Conservation (phyloP, 768 basidiomycete genomes). For the Sarcodon sp. region DNA sequence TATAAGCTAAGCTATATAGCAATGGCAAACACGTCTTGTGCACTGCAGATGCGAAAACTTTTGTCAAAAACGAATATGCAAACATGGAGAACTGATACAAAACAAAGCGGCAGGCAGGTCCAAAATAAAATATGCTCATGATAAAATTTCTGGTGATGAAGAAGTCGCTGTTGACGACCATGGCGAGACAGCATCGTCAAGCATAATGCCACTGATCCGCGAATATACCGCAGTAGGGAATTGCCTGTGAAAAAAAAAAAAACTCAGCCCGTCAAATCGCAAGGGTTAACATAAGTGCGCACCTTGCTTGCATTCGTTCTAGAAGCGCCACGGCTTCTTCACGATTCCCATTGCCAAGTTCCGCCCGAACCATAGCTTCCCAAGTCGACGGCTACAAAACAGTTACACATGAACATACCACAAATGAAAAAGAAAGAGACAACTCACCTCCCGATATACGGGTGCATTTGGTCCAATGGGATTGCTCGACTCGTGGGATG, state of each 20-base stretch:
- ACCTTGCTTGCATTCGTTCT: slow-evolving; percentile 63
- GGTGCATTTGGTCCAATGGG: slow-evolving; percentile 28
- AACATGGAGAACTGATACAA: no score
- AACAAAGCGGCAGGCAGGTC: no score
- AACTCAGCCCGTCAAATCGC: background rate
- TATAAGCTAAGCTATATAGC: no score
- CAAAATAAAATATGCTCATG: no score
- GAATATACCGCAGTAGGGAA: slow-evolving; percentile 72
- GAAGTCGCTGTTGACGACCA: slow-evolving; percentile 14
- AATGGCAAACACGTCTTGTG: no score
- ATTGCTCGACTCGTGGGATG: slow-evolving; percentile 37
- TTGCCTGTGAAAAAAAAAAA: slow-evolving; percentile 27
- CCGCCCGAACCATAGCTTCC: slow-evolving; percentile 92
- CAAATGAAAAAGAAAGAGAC: slow-evolving; percentile 2
- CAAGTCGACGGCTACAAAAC: slow-evolving; percentile 68
- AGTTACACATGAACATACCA: slow-evolving; percentile 1
- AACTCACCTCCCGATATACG: slow-evolving; percentile 71
- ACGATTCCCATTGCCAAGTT: slow-evolving; percentile 67
- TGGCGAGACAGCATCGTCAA: slow-evolving; percentile 48
- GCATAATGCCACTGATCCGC: slow-evolving; percentile 69
- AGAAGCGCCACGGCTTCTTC: slow-evolving; percentile 58
- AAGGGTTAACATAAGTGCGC: slow-evolving; percentile 10
- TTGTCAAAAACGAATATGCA: no score
- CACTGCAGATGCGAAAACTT: no score
- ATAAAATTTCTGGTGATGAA: no score